A percentile compares a stretch with the other conserved stretches of the same genome.
These are phyloP conservation scores for Lentinula aciculospora DNA, from an alignment of 768 basidiomycete species.

Conservation along the genomic window DNA sequence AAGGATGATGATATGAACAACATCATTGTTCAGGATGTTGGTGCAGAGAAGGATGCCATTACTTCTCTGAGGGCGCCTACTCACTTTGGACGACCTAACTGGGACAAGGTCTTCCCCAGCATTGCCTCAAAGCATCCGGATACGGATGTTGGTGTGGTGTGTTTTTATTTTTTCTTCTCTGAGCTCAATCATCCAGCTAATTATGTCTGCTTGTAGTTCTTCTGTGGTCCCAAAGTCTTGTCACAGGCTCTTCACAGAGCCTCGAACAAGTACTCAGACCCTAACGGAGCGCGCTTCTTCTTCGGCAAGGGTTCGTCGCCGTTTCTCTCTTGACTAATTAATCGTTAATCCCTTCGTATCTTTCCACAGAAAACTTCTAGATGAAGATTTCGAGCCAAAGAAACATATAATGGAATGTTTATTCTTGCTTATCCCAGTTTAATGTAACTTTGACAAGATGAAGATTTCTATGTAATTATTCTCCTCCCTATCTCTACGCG, in stretches of 20 bases:
- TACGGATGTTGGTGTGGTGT: slow-evolving; percentile 84
- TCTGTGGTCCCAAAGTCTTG: slow-evolving; percentile 77
- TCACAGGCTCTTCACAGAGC: slow-evolving; percentile 69
- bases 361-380: slow-evolving; percentile 30
- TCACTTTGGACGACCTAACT: slow-evolving; percentile 88
- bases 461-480: slow-evolving; percentile 1
- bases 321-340: neutral
- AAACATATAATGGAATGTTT: neutral
- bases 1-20: slow-evolving; percentile 93
- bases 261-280: slow-evolving; percentile 81
- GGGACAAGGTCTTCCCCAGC: slow-evolving; percentile 68
- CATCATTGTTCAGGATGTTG: slow-evolving; percentile 90
- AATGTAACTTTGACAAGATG: neutral
- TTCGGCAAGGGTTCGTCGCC: slow-evolving; percentile 73
- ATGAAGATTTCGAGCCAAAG: neutral
- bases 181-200: neutral
- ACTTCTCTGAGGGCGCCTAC: slow-evolving; percentile 87
- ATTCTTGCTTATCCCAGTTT: neutral
- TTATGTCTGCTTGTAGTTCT: slow-evolving; percentile 52
- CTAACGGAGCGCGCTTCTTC: slow-evolving; percentile 79
- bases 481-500: neutral
- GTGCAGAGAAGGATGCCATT: slow-evolving; percentile 88
- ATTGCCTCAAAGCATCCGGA: slow-evolving; percentile 80
- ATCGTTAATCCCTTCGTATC: neutral
- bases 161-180: slow-evolving; percentile 15